Conservation (phyloP, 2,329 filamentous ascomycete genomes). For the Coniochaeta sp. region DNA sequence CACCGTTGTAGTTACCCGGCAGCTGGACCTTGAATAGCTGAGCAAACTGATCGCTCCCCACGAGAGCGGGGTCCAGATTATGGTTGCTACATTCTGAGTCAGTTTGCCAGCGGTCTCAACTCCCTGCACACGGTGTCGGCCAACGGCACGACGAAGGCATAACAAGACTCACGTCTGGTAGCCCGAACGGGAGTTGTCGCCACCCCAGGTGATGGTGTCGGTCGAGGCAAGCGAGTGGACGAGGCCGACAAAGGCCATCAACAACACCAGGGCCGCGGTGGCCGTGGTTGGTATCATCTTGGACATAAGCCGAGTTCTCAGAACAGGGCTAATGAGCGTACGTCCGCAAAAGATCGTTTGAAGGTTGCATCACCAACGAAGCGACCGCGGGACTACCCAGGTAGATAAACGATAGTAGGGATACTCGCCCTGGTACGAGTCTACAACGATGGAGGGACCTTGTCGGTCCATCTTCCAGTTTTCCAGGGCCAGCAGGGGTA, state of each 20-base stretch:
- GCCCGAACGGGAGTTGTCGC: constrained; percentile 45
- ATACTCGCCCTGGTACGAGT: background rate
- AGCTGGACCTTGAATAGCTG: constrained; percentile 45
- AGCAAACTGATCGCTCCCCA: constrained; percentile 46
- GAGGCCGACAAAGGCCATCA: constrained; percentile 24
- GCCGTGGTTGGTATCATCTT: constrained; percentile 1
- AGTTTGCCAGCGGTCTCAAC: background rate
- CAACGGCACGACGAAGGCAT: background rate
- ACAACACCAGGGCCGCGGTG: constrained; percentile 11
- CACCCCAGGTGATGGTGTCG: constrained; percentile 53
- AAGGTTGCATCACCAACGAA: constrained; percentile 2
- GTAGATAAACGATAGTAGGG: background rate
- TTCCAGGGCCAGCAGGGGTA: background rate
- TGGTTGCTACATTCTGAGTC: constrained; percentile 34
- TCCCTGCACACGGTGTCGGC: background rate
- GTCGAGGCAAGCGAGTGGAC: constrained; percentile 32
- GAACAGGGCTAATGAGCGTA: constrained; percentile 3
- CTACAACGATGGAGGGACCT: background rate
- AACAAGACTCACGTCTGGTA: constrained; percentile 39
- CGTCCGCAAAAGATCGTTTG: background rate
- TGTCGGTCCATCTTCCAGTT: background rate
- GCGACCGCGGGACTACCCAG: background rate
- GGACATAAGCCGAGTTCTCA: constrained; percentile 5
- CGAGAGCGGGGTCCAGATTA: constrained; percentile 55
- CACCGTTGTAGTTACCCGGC: constrained; percentile 43